Evolutionary conservation across 2,329 filamentous ascomycete species (phyloP).

Genomic region (Colletotrichum graminicola): DNA sequence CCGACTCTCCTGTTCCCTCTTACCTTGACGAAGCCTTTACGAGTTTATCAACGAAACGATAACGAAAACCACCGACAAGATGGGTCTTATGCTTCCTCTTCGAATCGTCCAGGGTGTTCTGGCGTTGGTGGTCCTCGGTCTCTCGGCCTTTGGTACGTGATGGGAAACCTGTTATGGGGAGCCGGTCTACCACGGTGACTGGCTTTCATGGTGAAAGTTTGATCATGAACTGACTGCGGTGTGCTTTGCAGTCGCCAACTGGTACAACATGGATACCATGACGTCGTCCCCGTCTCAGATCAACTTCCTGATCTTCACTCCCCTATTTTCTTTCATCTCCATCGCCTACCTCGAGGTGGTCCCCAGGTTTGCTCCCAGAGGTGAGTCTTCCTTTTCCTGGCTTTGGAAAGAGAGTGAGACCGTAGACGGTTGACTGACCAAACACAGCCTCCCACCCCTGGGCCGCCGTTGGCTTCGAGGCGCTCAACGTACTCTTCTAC

Average conservation of each 20-base stretch:
- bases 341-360: conserved; percentile 65
- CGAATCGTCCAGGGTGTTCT: conserved; percentile 61
- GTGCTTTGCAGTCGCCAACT: conserved; percentile 64
- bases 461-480: conserved; percentile 62
- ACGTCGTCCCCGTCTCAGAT: conserved; percentile 67
- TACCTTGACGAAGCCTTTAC: conserved; percentile 14
- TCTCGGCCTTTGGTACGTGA: conserved; percentile 64
- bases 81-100: conserved; percentile 59
- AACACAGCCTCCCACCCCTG: conserved; percentile 60
- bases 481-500: conserved; percentile 67
- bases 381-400: conserved; percentile 47
- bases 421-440: not conserved
- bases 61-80: conserved; percentile 47
- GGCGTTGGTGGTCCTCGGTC: conserved; percentile 59
- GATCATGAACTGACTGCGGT: conserved; percentile 38
- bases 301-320: conserved; percentile 69
- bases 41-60: conserved; percentile 31
- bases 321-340: conserved; percentile 67
- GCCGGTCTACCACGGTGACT: not conserved
- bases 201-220: not conserved
- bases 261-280: conserved; percentile 69
- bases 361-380: conserved; percentile 58
- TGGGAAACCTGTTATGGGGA: not conserved
- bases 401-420: not conserved
- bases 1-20: not conserved